These are phyloP conservation scores for Leccinum colubrinum DNA, from an alignment of 1,284 basidiomycete species.

Conservation along the genomic window DNA sequence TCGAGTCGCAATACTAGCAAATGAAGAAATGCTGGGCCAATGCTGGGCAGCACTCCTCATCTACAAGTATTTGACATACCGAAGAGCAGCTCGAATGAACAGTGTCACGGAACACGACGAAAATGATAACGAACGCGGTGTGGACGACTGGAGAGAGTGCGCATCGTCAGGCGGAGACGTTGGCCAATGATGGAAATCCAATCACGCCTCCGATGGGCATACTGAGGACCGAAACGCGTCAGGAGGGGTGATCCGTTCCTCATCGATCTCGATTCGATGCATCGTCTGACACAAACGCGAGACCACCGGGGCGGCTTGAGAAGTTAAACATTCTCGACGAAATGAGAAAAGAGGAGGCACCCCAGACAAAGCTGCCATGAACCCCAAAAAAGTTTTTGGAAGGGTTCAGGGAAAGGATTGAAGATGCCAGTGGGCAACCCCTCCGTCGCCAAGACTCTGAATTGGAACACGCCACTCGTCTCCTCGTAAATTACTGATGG, in stretches of 20 bases:
- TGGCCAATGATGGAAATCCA: background rate
- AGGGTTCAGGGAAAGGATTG: background rate
- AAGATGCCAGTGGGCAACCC: background rate
- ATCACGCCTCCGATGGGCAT: background rate
- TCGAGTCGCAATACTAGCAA: background rate
- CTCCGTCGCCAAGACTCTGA: background rate
- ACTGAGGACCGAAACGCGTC: background rate
- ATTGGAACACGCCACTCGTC: constrained; percentile 9
- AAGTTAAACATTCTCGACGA: background rate
- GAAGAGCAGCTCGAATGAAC: background rate
- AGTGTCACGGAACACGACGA: background rate
- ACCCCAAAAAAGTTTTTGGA: too few species aligned
- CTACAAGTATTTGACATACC: background rate
- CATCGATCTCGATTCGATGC: background rate
- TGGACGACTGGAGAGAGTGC: background rate
- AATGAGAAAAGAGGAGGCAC: background rate
- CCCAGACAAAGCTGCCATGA: background rate
- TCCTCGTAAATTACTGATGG: background rate
- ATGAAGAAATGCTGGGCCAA: background rate
- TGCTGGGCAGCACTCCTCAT: background rate
- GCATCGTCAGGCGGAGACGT: background rate
- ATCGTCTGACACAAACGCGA: background rate
- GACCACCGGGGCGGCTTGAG: background rate
- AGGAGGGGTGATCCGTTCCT: background rate
- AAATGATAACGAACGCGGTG: background rate